phyloP scores from a whole-genome alignment of 129 eudicot genomes.

The Heracleum sosnowskyi region DNA sequence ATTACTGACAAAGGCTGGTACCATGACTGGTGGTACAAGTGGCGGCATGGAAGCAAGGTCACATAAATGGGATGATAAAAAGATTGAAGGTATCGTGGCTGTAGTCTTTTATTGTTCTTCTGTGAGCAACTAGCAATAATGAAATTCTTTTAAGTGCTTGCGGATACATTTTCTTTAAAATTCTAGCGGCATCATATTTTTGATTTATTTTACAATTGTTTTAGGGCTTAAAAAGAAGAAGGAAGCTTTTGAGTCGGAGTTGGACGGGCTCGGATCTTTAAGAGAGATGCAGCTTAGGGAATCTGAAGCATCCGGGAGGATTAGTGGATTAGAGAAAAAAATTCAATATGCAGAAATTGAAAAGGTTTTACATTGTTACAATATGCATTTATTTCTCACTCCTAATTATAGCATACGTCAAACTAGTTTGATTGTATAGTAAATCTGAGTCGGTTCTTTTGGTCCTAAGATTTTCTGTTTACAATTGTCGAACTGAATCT shows the following conservation, averaged over 20 bases:
- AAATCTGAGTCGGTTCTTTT: neutral
- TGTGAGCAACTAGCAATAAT: neutral
- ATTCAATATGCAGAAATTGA: slow-evolving; percentile 96
- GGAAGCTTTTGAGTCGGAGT: slow-evolving; percentile 70
- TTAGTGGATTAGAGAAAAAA: slow-evolving; percentile 96
- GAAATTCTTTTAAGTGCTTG: slow-evolving; percentile 25
- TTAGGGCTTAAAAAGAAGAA: slow-evolving; percentile 91
- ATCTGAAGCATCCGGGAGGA: slow-evolving; percentile 93
- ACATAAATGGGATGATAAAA: slow-evolving; percentile 98
- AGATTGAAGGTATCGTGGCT: slow-evolving; percentile 59
- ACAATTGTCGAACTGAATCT: neutral
- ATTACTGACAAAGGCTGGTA: slow-evolving; percentile 88
- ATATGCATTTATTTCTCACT: neutral
- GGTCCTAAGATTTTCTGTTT: neutral
- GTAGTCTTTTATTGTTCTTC: neutral
- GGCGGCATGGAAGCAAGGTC: slow-evolving; percentile 99
- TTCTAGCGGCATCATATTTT: neutral
- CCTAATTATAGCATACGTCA: neutral
- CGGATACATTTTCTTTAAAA: slow-evolving; percentile 2
- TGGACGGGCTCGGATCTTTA: slow-evolving; percentile 82
- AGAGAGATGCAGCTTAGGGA: slow-evolving; percentile 92
- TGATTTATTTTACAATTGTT: neutral
- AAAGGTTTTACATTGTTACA: slow-evolving; percentile 44
- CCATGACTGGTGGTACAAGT: slow-evolving; percentile 99
- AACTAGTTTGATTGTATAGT: too few species aligned